Conservation (phyloP, 2,329 filamentous ascomycete species). For the Karstenula rhodostoma region DNA sequence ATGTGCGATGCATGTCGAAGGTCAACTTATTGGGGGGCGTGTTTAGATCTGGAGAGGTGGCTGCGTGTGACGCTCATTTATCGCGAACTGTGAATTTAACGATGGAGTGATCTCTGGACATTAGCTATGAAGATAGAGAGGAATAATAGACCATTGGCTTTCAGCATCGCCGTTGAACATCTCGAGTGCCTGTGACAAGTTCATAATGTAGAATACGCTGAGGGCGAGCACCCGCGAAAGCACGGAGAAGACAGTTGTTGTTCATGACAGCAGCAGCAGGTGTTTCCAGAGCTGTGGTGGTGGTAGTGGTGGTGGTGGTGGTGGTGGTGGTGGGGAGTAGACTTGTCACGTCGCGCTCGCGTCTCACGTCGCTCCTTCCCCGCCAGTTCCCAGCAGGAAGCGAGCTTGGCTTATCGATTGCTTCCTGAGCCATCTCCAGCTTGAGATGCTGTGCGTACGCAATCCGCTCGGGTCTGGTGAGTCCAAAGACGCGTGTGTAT, state of each 20-base stretch:
- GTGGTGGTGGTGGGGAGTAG: background rate
- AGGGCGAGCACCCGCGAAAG: too few species aligned
- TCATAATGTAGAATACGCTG: background rate
- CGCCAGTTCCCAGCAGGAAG: background rate
- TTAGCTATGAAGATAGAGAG: background rate
- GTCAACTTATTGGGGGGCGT: background rate
- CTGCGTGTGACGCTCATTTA: background rate
- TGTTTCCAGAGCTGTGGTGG: too few species aligned
- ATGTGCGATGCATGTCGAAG: background rate
- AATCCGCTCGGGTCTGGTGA: background rate
- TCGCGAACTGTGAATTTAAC: background rate
- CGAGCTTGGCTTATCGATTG: background rate
- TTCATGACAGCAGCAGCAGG: background rate
- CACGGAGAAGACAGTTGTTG: background rate
- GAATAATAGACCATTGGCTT: background rate
- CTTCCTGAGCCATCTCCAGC: background rate
- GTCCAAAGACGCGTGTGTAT: too few species aligned
- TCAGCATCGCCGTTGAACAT: background rate
- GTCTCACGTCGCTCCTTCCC: constrained; percentile 1
- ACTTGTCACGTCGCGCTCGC: background rate
- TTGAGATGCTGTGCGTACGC: background rate
- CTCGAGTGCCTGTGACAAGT: background rate
- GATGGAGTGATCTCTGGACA: background rate
- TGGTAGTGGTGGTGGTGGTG: background rate
- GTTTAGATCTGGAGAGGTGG: background rate